These are phyloP conservation scores for Zopfia rhizophila DNA, from an alignment of 2,329 filamentous ascomycete species.

Conservation along the genomic window DNA sequence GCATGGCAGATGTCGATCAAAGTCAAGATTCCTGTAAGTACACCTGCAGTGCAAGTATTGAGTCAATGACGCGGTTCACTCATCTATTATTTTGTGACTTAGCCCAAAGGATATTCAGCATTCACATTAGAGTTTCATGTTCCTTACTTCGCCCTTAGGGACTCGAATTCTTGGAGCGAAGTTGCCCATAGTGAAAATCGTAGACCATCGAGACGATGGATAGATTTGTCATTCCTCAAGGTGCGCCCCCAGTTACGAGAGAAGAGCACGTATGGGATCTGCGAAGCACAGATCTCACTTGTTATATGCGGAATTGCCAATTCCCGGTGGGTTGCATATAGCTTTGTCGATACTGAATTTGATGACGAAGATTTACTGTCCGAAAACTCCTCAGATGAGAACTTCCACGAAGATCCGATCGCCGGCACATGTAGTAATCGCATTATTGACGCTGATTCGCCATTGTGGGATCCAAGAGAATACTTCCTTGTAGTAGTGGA, in stretches of 20 bases:
- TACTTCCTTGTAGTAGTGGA: slow-evolving; percentile 10
- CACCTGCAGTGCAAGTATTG: background rate
- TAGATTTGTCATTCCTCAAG: slow-evolving; percentile 9
- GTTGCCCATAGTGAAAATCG: background rate
- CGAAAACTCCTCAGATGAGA: too few species aligned
- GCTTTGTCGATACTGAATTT: slow-evolving; percentile 13
- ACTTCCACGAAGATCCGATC: slow-evolving; percentile 7
- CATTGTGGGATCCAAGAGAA: slow-evolving; percentile 14
- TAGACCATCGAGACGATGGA: too few species aligned
- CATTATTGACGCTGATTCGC: slow-evolving; percentile 1
- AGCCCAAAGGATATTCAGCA: slow-evolving; percentile 7
- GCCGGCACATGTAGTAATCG: slow-evolving; percentile 2
- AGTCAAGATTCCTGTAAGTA: slow-evolving; percentile 22
- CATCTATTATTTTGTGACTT: too few species aligned
- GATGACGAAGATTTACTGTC: slow-evolving; percentile 6
- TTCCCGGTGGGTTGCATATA: slow-evolving; percentile 14
- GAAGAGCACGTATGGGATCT: background rate
- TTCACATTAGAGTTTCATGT: slow-evolving; percentile 19
- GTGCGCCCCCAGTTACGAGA: background rate
- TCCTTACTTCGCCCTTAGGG: slow-evolving; percentile 8
- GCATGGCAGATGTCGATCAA: slow-evolving; percentile 15
- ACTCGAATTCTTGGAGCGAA: too few species aligned
- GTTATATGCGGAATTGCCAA: slow-evolving; percentile 12
- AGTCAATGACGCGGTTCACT: slow-evolving; percentile 3
- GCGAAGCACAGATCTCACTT: slow-evolving; percentile 12